phyloP scores from a whole-genome alignment of 1,284 basidiomycete species.

The Moniliophthora roreri region DNA sequence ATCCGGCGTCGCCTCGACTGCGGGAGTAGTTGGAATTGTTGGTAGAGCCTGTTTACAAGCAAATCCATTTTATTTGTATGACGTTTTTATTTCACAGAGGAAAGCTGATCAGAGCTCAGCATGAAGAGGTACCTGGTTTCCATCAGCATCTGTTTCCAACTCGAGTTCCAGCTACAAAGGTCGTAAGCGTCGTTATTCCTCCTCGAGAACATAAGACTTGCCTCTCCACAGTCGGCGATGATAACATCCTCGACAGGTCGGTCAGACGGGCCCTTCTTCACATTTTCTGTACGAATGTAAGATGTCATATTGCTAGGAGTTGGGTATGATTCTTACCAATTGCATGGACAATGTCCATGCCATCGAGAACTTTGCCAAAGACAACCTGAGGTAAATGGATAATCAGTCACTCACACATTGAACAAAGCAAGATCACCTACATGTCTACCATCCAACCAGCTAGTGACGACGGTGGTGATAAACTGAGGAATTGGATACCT shows the following conservation, averaged over 20 bases:
- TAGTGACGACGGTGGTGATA: slow-evolving; percentile 78
- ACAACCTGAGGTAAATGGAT: slow-evolving; percentile 61
- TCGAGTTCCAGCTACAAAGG: slow-evolving; percentile 62
- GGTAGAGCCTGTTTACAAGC: slow-evolving; percentile 32
- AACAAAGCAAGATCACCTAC: slow-evolving; percentile 37
- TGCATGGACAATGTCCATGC: slow-evolving; percentile 78
- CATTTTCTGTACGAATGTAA: slow-evolving; percentile 56
- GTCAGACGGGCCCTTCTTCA: slow-evolving; percentile 67
- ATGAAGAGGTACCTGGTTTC: slow-evolving; percentile 87
- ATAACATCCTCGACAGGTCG: slow-evolving; percentile 71
- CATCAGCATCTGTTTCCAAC: slow-evolving; percentile 56
- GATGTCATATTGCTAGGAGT: slow-evolving; percentile 8
- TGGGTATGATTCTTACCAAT: slow-evolving; percentile 56
- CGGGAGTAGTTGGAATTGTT: slow-evolving; percentile 2
- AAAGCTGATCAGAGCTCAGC: slow-evolving; percentile 82
- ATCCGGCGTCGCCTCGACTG: not conserved
- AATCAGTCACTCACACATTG: slow-evolving; percentile 1
- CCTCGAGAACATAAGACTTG: slow-evolving; percentile 32
- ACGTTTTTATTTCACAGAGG: slow-evolving; percentile 54
- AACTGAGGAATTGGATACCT: slow-evolving; percentile 50
- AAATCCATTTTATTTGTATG: slow-evolving; percentile 29
- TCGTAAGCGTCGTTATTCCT: slow-evolving; percentile 10
- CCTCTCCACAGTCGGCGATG: slow-evolving; percentile 85
- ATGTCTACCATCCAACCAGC: slow-evolving; percentile 77
- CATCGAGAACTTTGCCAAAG: slow-evolving; percentile 88